Percentiles rank a stretch among this genome's conserved stretches.
phyloP scores from a whole-genome alignment of 164 flowering plant genomes.

The Tinospora cordifolia region DNA sequence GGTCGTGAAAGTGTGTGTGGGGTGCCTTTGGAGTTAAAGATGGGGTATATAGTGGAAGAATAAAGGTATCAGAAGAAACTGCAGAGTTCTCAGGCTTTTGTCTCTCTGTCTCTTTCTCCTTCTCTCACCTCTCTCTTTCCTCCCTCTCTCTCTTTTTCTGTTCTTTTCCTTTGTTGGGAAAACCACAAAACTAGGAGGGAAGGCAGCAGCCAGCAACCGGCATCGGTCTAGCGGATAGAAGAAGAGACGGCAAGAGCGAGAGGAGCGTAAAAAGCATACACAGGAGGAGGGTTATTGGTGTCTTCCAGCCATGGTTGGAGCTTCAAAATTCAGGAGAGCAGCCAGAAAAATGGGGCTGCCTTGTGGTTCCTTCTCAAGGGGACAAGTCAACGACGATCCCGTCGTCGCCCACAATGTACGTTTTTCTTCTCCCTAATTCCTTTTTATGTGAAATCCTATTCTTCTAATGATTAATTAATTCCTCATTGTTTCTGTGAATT shows the following conservation, averaged over 20 bases:
- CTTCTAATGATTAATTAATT: too few species aligned
- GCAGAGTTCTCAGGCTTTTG: constrained; percentile 10
- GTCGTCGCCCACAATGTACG: constrained; percentile 12
- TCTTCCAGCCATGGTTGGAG: constrained; percentile 13
- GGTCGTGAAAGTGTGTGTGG: neutral
- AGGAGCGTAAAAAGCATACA: too few species aligned
- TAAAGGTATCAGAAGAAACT: constrained; percentile 12
- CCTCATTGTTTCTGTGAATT: too few species aligned
- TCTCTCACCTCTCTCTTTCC: neutral
- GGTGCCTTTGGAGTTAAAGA: constrained; percentile 1
- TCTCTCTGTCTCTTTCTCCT: constrained; percentile 9
- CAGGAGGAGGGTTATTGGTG: neutral
- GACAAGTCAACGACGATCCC: constrained; percentile 14
- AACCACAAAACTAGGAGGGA: neutral
- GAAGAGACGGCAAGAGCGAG: constrained; percentile 7
- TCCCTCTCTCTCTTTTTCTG: neutral
- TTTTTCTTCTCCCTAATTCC: neutral
- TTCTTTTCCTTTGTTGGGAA: neutral
- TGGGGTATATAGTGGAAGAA: constrained; percentile 9
- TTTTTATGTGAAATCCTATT: too few species aligned
- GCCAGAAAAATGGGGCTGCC: constrained; percentile 24
- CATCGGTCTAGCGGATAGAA: neutral
- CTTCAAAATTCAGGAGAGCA: constrained; percentile 22
- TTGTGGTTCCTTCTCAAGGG: constrained; percentile 19
- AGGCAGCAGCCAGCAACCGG: neutral